Evolutionary conservation across 768 basidiomycete genomes (phyloP), one percentile per base, ranked within the genome.

Genomic region (Serendipita sp.): DNA sequence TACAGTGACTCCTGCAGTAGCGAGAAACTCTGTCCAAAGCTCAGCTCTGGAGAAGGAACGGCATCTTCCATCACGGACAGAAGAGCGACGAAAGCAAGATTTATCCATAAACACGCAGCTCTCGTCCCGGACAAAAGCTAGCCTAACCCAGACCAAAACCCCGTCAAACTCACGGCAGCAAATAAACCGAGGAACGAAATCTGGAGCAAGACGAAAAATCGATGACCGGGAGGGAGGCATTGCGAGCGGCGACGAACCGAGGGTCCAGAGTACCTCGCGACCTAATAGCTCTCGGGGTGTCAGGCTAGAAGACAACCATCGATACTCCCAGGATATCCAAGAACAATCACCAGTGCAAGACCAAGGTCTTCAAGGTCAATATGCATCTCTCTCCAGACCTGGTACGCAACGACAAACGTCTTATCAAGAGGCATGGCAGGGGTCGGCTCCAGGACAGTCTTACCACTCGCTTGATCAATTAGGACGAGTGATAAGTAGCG

Each of bases 1-100:
- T 11, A 58, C 73, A n/a, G 55, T n/a, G 31, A 60, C 55, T 10
- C 55, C 23, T 23, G 34, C 55, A 4, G 10, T 34, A 11, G 4
- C 33, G n/a, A 27, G 27, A 27, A n/a, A 23, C 55, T 60, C 55
- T 23, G 31, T 10, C 34, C 55, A 23, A 8, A 11, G 16, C 36
- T n/a, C 55, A 8, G 27, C n/a, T 5, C 48, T 5, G n/a, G 48
- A 50, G n/a, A 18, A n/a, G n/a, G 48, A 50, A 40, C 40, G 40
- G 13, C 40, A 5, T 40, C 40, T 40, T 2, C 40, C 40, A 40
- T 40, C 40, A 13, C 40, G 40, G 13, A 40, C 40, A 40, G 40
- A 40, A 40, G 40, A 40, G 6, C 40, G 13, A 6, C 40, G 40
- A 13, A 40, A 40, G 40, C 40, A 5, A 5, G 40, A 40, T 5